Evolutionary conservation across 2,329 filamentous ascomycete genomes (phyloP).

Genomic region (Epichloe gansuensis): DNA sequence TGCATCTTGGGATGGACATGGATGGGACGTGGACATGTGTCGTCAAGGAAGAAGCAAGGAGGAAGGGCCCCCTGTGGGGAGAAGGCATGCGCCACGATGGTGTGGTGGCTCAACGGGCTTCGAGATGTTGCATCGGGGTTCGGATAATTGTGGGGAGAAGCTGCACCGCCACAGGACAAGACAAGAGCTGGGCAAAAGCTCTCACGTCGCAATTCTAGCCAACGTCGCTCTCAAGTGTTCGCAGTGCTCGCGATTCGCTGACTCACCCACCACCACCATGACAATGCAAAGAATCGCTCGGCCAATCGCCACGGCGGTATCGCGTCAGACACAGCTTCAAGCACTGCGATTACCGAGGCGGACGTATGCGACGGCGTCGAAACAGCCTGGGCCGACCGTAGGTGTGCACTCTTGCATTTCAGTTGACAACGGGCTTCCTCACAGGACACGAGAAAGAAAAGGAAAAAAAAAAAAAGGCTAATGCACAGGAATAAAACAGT

Average conservation of each 20-base stretch:
- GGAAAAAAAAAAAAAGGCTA: background rate
- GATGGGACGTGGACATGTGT: constrained; percentile 18
- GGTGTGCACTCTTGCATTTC: background rate
- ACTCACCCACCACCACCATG: background rate
- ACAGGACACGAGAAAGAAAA: background rate
- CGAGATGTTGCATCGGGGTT: no score
- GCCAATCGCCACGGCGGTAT: background rate
- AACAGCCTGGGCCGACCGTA: constrained; percentile 17
- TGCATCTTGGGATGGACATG: background rate
- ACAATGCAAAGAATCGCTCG: background rate
- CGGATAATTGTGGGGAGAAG: no score
- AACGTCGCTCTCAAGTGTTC: background rate
- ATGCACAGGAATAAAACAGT: constrained; percentile 23
- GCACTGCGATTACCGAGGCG: background rate
- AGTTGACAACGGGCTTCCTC: background rate
- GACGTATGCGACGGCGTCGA: constrained; percentile 15
- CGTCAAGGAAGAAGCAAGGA: constrained; percentile 8
- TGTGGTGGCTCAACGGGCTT: no score
- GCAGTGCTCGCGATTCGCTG: background rate
- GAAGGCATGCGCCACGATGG: background rate
- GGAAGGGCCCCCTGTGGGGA: background rate
- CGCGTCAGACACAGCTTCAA: background rate
- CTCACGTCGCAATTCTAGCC: background rate
- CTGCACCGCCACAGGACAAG: background rate
- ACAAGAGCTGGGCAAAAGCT: background rate